These are phyloP conservation scores for Blepharisma undulans DNA, from an alignment of 169 alveolate species.

Conservation along the genomic window DNA sequence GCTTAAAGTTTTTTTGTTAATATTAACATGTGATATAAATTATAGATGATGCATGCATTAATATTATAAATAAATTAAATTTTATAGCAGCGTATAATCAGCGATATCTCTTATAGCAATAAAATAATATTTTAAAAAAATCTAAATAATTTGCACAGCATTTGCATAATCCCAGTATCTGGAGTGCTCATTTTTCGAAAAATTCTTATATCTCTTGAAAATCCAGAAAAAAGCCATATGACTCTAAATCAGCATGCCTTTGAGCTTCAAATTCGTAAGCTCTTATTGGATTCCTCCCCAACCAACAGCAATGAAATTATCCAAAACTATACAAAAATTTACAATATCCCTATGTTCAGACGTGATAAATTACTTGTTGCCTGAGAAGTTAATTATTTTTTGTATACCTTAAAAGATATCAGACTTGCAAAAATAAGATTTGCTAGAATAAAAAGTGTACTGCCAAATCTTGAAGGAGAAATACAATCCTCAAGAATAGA, in stretches of 20 bases:
- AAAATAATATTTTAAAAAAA: too few relatives aligned
- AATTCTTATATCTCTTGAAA: not conserved
- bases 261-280: not conserved
- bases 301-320: too few relatives aligned
- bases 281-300: not conserved
- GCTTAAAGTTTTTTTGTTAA: too few relatives aligned
- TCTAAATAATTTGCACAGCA: too few relatives aligned
- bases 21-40: too few relatives aligned
- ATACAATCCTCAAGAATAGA: not conserved
- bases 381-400: not conserved
- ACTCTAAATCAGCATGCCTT: not conserved
- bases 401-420: not conserved
- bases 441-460: not conserved
- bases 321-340: not conserved
- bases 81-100: too few relatives aligned
- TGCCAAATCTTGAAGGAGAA: not conserved
- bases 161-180: not conserved
- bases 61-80: too few relatives aligned
- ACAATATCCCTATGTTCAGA: not conserved
- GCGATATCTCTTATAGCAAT: too few relatives aligned
- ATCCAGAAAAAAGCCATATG: not conserved
- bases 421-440: not conserved
- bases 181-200: too few relatives aligned
- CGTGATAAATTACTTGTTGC: not conserved
- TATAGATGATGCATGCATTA: too few relatives aligned